These are phyloP conservation scores for Carallia brachiata DNA, from an alignment of 345 rosid species.

Conservation along the genomic window DNA sequence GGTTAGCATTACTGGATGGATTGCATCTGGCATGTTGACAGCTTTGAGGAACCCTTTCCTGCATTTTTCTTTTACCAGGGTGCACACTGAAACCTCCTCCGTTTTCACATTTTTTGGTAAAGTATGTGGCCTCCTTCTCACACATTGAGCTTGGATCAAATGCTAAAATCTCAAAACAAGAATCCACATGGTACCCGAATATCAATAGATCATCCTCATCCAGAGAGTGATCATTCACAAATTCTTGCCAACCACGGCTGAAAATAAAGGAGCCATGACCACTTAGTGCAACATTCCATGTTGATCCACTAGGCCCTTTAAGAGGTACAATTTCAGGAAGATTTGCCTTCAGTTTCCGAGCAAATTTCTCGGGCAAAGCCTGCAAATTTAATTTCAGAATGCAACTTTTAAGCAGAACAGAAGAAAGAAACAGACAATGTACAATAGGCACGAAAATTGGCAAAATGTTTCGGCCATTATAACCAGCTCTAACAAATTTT, in stretches of 20 bases:
- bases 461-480: no score
- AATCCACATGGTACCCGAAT: slow-evolving; percentile 63
- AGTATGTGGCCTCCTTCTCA: slow-evolving; percentile 65
- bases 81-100: slow-evolving; percentile 24
- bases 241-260: slow-evolving; percentile 57
- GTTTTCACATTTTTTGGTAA: slow-evolving; percentile 46
- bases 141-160: slow-evolving; percentile 58
- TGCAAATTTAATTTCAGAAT: slow-evolving; percentile 19
- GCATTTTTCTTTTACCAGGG: slow-evolving; percentile 26
- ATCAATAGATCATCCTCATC: slow-evolving; percentile 60
- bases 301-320: slow-evolving; percentile 62
- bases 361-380: slow-evolving; percentile 61
- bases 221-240: slow-evolving; percentile 54
- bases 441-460: no score
- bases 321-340: slow-evolving; percentile 53
- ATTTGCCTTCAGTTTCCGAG: slow-evolving; percentile 44
- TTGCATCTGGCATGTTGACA: no score
- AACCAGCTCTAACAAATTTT: no score
- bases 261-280: slow-evolving; percentile 41
- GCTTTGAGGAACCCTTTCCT: no score
- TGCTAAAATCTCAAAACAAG: slow-evolving; percentile 64
- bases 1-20: no score
- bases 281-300: slow-evolving; percentile 51
- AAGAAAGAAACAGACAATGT: no score
- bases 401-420: no score